Conservation (phyloP, 176 grass and related monocot genomes). For the Saccharum spontaneum region DNA sequence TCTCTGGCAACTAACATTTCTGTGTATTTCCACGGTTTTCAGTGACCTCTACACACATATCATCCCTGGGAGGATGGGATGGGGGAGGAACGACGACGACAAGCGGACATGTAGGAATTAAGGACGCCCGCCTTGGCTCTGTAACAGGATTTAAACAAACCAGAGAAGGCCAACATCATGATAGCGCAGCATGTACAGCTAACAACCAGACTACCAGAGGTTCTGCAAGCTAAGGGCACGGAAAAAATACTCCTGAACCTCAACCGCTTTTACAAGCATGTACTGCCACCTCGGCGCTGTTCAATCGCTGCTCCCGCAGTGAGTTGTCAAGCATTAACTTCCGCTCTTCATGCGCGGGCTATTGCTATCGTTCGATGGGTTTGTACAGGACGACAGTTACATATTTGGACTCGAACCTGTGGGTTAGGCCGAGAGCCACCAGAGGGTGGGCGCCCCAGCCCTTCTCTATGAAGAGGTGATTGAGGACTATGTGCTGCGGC, state of each 20-base stretch:
- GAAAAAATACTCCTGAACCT: conserved; percentile 45
- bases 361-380: conserved; percentile 65
- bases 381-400: conserved; percentile 93
- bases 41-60: conserved; percentile 44
- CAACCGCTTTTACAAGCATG: conserved; percentile 44
- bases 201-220: conserved; percentile 27
- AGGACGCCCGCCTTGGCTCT: background rate
- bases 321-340: conserved; percentile 55
- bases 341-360: conserved; percentile 18
- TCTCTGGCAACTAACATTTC: conserved; percentile 25
- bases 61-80: background rate
- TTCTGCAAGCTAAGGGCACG: conserved; percentile 30
- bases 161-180: conserved; percentile 22
- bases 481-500: conserved; percentile 87
- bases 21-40: conserved; percentile 38
- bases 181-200: conserved; percentile 37
- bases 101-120: conserved; percentile 8
- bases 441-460: conserved; percentile 69
- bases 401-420: conserved; percentile 96
- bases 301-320: conserved; percentile 32
- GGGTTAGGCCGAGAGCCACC: conserved; percentile 87
- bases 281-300: conserved; percentile 19
- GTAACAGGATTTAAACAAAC: conserved; percentile 17
- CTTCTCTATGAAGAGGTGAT: conserved; percentile 98
- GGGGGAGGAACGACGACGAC: background rate